These are phyloP conservation scores for Brassica hybrid DNA, from an alignment of 441 rosid species.

Conservation along the genomic window DNA sequence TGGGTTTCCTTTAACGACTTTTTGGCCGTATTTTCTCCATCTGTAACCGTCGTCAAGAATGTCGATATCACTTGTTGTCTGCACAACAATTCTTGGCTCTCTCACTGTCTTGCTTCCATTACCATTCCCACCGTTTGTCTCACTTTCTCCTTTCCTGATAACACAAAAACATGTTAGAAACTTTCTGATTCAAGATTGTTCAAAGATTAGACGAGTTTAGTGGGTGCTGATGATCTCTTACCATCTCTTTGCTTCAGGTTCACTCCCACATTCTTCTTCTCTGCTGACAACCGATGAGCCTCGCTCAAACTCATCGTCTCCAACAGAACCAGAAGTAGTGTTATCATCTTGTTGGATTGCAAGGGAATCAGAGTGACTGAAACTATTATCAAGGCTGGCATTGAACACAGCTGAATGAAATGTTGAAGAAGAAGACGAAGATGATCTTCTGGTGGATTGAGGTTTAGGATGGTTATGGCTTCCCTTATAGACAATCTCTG, in stretches of 20 bases:
- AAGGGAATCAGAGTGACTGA: constrained; percentile 49
- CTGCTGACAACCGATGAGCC: constrained; percentile 65
- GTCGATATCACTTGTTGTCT: no score
- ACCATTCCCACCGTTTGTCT: constrained; percentile 52
- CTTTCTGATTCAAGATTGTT: no score
- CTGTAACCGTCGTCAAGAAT: no score
- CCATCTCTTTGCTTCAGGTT: constrained; percentile 86
- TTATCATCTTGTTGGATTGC: constrained; percentile 66
- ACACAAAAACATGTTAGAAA: no score
- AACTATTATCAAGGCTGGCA: constrained; percentile 37
- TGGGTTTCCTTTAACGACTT: constrained; percentile 75
- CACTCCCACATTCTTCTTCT: constrained; percentile 66
- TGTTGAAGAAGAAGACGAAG: constrained; percentile 30
- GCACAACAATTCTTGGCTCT: constrained; percentile 71
- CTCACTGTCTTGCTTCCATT: constrained; percentile 60
- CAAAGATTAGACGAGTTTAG: no score
- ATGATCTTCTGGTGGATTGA: constrained; percentile 60
- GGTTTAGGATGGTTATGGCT: constrained; percentile 76
- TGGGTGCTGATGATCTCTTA: constrained; percentile 36
- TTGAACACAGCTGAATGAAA: constrained; percentile 44
- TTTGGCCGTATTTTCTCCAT: no score
- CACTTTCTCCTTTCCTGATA: constrained; percentile 61
- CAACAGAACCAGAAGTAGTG: constrained; percentile 63
- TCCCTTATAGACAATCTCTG: no score
- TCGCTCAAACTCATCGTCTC: constrained; percentile 73